A percentile compares a stretch with the other conserved stretches of the same genome.
phyloP scores from a whole-genome alignment of 768 basidiomycete species.

The Lepiota brunneoincarnata region DNA sequence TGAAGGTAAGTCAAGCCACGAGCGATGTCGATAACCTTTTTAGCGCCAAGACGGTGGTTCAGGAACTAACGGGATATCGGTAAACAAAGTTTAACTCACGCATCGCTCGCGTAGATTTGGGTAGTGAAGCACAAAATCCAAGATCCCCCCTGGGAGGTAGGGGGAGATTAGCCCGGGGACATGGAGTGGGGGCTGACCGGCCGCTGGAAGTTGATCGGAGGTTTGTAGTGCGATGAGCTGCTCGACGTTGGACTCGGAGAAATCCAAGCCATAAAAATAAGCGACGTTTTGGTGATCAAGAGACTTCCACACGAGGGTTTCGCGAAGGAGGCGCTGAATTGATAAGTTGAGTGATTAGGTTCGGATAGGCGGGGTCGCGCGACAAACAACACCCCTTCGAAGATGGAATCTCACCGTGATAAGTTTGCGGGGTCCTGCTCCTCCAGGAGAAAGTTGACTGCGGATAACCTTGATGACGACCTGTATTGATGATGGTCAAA shows the following conservation, averaged over 20 bases:
- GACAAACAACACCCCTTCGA: neutral
- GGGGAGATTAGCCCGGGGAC: neutral
- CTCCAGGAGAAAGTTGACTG: no score
- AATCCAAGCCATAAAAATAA: neutral
- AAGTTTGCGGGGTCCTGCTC: no score
- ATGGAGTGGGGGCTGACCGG: neutral
- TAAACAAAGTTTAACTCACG: neutral
- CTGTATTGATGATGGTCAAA: neutral
- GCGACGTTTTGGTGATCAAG: neutral
- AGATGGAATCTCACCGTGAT: no score
- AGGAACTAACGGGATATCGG: neutral
- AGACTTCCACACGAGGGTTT: neutral
- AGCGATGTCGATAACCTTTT: neutral
- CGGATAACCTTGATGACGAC: neutral
- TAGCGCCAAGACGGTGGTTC: no score
- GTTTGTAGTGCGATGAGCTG: neutral
- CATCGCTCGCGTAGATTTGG: neutral
- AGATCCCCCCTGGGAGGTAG: neutral
- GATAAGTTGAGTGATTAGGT: neutral
- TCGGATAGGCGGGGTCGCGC: no score
- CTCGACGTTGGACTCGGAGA: neutral
- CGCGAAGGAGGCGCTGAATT: conserved; percentile 1
- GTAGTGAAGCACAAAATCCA: neutral
- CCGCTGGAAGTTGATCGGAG: neutral
- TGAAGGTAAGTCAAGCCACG: neutral